phyloP scores from a whole-genome alignment of 1,284 basidiomycete genomes.

The Tylopilus sp. region DNA sequence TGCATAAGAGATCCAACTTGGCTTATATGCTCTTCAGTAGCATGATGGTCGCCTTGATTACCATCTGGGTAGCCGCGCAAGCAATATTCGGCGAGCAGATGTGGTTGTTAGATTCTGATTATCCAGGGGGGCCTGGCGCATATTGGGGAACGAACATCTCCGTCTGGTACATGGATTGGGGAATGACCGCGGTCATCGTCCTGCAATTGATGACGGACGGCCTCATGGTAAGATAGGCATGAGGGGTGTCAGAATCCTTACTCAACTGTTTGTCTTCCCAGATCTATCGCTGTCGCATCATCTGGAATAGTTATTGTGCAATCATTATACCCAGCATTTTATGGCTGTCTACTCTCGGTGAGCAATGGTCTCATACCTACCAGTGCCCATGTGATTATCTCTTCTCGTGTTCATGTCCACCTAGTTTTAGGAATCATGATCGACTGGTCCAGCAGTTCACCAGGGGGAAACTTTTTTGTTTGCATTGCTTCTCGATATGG shows the following conservation, averaged over 20 bases:
- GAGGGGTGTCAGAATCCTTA: background rate
- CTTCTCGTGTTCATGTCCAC: background rate
- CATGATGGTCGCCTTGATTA: slow-evolving; percentile 17
- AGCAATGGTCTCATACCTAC: background rate
- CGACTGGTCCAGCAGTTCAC: slow-evolving; percentile 11
- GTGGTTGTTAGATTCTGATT: slow-evolving; percentile 15
- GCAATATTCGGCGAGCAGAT: slow-evolving; percentile 20
- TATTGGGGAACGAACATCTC: slow-evolving; percentile 16
- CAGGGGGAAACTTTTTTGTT: slow-evolving; percentile 14
- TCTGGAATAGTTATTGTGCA: slow-evolving; percentile 14
- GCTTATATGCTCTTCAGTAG: slow-evolving; percentile 25
- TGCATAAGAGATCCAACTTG: slow-evolving; percentile 4
- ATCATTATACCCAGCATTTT: slow-evolving; percentile 18
- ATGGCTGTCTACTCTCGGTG: slow-evolving; percentile 26
- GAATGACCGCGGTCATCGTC: background rate
- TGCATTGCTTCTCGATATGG: slow-evolving; percentile 14
- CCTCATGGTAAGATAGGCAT: slow-evolving; percentile 20
- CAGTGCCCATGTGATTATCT: background rate
- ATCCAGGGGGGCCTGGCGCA: slow-evolving; percentile 15
- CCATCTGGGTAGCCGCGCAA: slow-evolving; percentile 19
- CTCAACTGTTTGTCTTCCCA: slow-evolving; percentile 8
- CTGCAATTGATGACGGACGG: slow-evolving; percentile 30
- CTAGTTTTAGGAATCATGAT: slow-evolving; percentile 20
- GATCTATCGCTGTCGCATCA: slow-evolving; percentile 22
- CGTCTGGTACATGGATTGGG: slow-evolving; percentile 25